These are phyloP conservation scores for Nadsonia starkeyi-henricii DNA, from an alignment of 1,139 yeast species.

Conservation along the genomic window DNA sequence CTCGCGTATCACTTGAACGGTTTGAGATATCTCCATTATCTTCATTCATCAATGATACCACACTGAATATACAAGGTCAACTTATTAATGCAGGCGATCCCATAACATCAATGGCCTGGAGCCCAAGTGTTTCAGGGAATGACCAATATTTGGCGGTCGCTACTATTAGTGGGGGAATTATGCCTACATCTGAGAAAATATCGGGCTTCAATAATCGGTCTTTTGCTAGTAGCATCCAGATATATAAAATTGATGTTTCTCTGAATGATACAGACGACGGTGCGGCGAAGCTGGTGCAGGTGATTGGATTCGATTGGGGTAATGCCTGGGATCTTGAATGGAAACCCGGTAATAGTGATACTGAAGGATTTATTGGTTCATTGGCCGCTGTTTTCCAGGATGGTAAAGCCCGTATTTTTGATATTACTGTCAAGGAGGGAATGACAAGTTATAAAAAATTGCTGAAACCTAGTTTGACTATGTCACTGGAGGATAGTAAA, in stretches of 20 bases:
- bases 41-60: background rate
- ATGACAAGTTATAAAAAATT: constrained; percentile 16
- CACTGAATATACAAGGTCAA: constrained; percentile 8
- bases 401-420: constrained; percentile 45
- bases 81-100: constrained; percentile 17
- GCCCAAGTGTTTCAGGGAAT: constrained; percentile 19
- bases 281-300: constrained; percentile 18
- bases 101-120: constrained; percentile 17
- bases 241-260: constrained; percentile 10
- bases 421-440: constrained; percentile 15
- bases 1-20: background rate
- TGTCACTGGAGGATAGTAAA: constrained; percentile 16
- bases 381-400: constrained; percentile 48
- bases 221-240: constrained; percentile 14
- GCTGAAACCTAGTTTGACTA: constrained; percentile 22
- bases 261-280: constrained; percentile 17
- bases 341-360: constrained; percentile 25
- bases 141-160: constrained; percentile 40
- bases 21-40: background rate
- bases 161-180: constrained; percentile 21
- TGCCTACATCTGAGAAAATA: constrained; percentile 10
- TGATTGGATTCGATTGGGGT: constrained; percentile 37
- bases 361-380: constrained; percentile 24
- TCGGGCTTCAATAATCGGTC: constrained; percentile 12
- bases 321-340: constrained; percentile 40